A percentile compares a stretch with the other conserved stretches of the same genome.
Conservation (phyloP, 1,139 yeast species). For the Lodderomyces pseudojiufengensis region DNA sequence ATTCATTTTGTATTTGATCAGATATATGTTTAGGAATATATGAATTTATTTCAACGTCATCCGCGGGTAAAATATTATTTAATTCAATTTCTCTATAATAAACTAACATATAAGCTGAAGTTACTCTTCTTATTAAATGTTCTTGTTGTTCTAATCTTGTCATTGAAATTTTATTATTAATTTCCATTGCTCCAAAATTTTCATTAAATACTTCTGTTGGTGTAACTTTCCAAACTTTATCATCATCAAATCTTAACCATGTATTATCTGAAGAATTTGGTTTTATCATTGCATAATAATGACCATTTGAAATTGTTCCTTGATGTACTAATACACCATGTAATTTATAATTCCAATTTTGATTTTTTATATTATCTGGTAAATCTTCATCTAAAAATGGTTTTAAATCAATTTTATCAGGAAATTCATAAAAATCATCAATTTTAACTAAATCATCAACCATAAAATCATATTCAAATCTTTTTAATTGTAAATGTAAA, state of each 20-base stretch:
- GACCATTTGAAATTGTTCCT: slow-evolving; percentile 95
- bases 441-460: slow-evolving; percentile 87
- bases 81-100: slow-evolving; percentile 69
- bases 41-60: slow-evolving; percentile 38
- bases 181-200: slow-evolving; percentile 78
- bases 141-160: slow-evolving; percentile 60
- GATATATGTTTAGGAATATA: slow-evolving; percentile 68
- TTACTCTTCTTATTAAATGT: slow-evolving; percentile 68
- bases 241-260: slow-evolving; percentile 96
- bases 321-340: slow-evolving; percentile 96
- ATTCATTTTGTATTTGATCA: slow-evolving; percentile 59
- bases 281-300: slow-evolving; percentile 88
- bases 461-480: slow-evolving; percentile 92
- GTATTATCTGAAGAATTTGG: slow-evolving; percentile 60
- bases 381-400: slow-evolving; percentile 71
- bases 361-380: slow-evolving; percentile 36
- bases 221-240: slow-evolving; percentile 85
- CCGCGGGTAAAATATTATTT: slow-evolving; percentile 50
- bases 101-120: slow-evolving; percentile 96
- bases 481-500: slow-evolving; percentile 83
- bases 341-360: slow-evolving; percentile 72
- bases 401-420: slow-evolving; percentile 73
- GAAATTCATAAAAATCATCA: slow-evolving; percentile 90
- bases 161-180: slow-evolving; percentile 46
- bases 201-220: slow-evolving; percentile 83